Evolutionary conservation across 179 eudicot species (phyloP).

Genomic region (Gypsophila paniculata): DNA sequence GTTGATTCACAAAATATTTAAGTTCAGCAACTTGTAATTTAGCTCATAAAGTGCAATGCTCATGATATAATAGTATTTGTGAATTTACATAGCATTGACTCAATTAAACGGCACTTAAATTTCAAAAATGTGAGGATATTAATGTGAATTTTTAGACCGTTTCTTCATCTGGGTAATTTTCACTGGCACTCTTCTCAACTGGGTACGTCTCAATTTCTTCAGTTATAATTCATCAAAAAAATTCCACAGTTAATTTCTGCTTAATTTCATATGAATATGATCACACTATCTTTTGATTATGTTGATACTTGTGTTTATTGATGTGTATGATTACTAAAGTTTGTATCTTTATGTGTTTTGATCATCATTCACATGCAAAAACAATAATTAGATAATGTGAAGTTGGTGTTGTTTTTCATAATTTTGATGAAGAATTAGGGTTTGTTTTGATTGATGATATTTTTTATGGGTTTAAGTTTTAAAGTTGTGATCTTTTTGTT

Average conservation of each 20-base stretch:
- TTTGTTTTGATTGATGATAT: not conserved
- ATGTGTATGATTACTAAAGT: slow-evolving; percentile 3
- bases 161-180: slow-evolving; percentile 11
- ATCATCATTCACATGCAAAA: not conserved
- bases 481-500: no score
- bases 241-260: no score
- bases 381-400: not conserved
- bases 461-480: no score
- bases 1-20: no score
- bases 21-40: no score
- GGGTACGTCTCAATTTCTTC: slow-evolving; percentile 24
- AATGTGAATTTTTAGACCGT: not conserved
- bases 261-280: slow-evolving; percentile 2
- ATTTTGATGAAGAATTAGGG: slow-evolving; percentile 12
- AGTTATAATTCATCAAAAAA: no score
- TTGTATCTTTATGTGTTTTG: slow-evolving; percentile 23
- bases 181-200: slow-evolving; percentile 3
- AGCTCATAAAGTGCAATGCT: no score
- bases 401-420: no score
- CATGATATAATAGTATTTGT: no score
- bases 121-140: not conserved
- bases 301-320: slow-evolving; percentile 21
- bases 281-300: not conserved
- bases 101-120: no score
- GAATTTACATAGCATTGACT: no score